Conservation (phyloP, 106 monocot species). For the Vanilla planifolia region DNA sequence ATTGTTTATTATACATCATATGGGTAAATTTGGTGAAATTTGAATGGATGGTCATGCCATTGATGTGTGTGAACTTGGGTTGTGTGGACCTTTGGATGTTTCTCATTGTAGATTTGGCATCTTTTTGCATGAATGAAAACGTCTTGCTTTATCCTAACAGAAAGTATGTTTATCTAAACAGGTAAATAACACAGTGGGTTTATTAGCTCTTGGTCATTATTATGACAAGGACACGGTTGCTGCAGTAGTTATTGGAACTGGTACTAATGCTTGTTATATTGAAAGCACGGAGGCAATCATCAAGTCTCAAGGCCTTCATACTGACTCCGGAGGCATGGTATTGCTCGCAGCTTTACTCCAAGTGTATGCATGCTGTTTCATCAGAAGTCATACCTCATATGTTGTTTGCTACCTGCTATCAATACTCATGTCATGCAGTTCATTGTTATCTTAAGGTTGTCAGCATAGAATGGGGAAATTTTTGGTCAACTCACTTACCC, state of each 20-base stretch:
- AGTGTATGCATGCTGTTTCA: background rate
- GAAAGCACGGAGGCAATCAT: constrained; percentile 82
- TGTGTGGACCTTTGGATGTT: too few species aligned
- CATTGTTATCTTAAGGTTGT: constrained; percentile 40
- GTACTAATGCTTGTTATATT: constrained; percentile 84
- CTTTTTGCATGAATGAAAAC: too few species aligned
- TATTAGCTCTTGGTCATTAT: constrained; percentile 81
- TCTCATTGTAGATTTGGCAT: too few species aligned
- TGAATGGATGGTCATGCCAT: too few species aligned
- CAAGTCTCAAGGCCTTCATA: constrained; percentile 81
- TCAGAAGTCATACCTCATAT: background rate
- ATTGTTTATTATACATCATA: too few species aligned
- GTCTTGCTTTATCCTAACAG: too few species aligned
- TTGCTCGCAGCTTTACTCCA: background rate
- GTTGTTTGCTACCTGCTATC: background rate
- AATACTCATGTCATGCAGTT: background rate
- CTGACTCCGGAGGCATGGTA: constrained; percentile 85
- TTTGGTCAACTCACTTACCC: constrained; percentile 92
- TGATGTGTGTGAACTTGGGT: too few species aligned
- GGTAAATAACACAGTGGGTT: constrained; percentile 94
- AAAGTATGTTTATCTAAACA: too few species aligned
- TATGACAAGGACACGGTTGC: constrained; percentile 78
- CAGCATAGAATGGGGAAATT: constrained; percentile 92
- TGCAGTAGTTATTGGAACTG: constrained; percentile 76
- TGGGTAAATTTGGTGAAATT: too few species aligned